Conservation (phyloP, 106 monocot genomes). For the Acorus calamus region DNA sequence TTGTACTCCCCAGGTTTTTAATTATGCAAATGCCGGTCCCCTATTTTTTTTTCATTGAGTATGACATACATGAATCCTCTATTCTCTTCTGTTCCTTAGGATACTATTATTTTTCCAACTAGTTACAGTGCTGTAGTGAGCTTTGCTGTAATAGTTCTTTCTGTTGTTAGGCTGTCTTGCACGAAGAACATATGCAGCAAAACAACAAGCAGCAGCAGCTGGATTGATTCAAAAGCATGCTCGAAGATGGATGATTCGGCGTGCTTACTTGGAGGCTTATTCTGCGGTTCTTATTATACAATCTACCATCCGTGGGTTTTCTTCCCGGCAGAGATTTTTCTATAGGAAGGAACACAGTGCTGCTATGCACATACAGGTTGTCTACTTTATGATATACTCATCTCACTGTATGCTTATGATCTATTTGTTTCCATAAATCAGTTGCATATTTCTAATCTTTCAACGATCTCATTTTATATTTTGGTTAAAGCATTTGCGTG, state of each 20-base stretch:
- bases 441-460: too few species aligned
- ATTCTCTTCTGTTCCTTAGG: too few species aligned
- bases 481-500: too few species aligned
- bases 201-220: constrained; percentile 44
- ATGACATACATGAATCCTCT: too few species aligned
- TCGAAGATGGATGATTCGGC: constrained; percentile 36
- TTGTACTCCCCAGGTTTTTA: too few species aligned
- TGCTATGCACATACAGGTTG: constrained; percentile 67
- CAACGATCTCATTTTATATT: too few species aligned
- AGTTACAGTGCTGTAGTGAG: too few species aligned
- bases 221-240: constrained; percentile 46
- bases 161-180: constrained; percentile 44
- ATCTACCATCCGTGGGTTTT: constrained; percentile 38
- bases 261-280: constrained; percentile 25
- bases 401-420: too few species aligned
- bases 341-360: constrained; percentile 42
- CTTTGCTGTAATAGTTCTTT: neutral
- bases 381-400: neutral
- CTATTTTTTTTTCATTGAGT: too few species aligned
- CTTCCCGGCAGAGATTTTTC: constrained; percentile 19
- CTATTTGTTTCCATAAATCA: too few species aligned
- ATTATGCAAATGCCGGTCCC: too few species aligned
- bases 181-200: constrained; percentile 35
- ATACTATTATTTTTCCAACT: too few species aligned
- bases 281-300: constrained; percentile 48